A percentile compares a stretch with the other conserved stretches of the same genome.
Evolutionary conservation across 768 basidiomycete genomes (phyloP).

Genomic region (Collybia nuda): DNA sequence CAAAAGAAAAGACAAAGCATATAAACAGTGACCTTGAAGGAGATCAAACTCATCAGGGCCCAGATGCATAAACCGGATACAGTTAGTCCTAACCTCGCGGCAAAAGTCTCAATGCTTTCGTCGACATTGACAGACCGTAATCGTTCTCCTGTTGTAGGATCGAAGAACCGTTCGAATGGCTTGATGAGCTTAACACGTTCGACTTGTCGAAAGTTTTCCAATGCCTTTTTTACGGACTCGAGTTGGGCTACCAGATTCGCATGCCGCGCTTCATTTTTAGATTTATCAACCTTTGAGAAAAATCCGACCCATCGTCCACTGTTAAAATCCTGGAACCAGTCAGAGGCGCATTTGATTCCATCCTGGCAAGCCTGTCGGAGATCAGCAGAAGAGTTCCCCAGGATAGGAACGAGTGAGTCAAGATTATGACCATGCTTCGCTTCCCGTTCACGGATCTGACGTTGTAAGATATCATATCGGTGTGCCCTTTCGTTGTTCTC

Average conservation of each 20-base stretch:
- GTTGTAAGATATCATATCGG: slow-evolving; percentile 14
- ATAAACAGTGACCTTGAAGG: slow-evolving; percentile 38
- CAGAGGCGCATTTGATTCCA: slow-evolving; percentile 17
- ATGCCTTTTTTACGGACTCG: slow-evolving; percentile 21
- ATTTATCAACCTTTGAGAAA: slow-evolving; percentile 20
- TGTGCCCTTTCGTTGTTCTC: slow-evolving; percentile 9
- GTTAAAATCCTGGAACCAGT: slow-evolving; percentile 38
- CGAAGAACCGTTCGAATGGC: slow-evolving; percentile 43
- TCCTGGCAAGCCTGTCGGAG: slow-evolving; percentile 32
- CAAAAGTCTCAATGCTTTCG: slow-evolving; percentile 31
- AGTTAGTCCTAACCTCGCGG: slow-evolving; percentile 29
- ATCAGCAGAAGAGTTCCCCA: slow-evolving; percentile 31
- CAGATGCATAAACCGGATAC: too few relatives aligned
- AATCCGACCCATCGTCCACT: slow-evolving; percentile 31
- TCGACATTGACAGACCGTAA: slow-evolving; percentile 14
- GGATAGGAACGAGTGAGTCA: slow-evolving; percentile 39
- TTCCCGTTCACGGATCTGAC: slow-evolving; percentile 31
- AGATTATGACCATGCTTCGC: slow-evolving; percentile 40
- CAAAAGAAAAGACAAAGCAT: slow-evolving; percentile 45
- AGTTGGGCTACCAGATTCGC: slow-evolving; percentile 21
- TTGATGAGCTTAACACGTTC: slow-evolving; percentile 35
- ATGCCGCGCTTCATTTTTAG: slow-evolving; percentile 23
- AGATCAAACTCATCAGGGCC: too few relatives aligned
- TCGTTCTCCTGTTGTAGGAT: slow-evolving; percentile 30
- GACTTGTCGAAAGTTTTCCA: slow-evolving; percentile 32